phyloP scores from a whole-genome alignment of 164 flowering plant genomes.

The Annona cherimola region DNA sequence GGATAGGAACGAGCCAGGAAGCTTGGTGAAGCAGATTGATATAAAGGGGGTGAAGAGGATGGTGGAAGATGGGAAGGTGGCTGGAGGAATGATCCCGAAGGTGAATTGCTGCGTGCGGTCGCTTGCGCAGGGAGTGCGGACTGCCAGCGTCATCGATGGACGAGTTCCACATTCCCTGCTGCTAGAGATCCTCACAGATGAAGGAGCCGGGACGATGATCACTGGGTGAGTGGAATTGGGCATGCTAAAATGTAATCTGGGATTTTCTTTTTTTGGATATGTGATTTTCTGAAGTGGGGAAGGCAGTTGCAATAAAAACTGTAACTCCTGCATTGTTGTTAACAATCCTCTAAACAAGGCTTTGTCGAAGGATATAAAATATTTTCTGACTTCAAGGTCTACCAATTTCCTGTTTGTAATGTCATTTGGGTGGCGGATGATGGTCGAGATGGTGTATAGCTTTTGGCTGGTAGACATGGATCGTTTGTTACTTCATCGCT shows the following conservation, averaged over 20 bases:
- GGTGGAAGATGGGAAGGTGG: slow-evolving; percentile 74
- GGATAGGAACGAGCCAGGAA: slow-evolving; percentile 49
- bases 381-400: background rate
- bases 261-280: background rate
- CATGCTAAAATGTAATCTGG: background rate
- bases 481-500: too few relatives aligned
- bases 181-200: slow-evolving; percentile 77
- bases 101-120: slow-evolving; percentile 80
- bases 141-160: slow-evolving; percentile 90
- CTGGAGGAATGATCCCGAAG: slow-evolving; percentile 96
- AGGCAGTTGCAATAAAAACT: background rate
- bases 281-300: background rate
- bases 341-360: background rate
- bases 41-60: slow-evolving; percentile 75
- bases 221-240: slow-evolving; percentile 38
- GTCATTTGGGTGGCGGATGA: background rate
- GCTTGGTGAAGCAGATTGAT: slow-evolving; percentile 76
- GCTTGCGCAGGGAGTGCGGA: slow-evolving; percentile 78
- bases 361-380: background rate
- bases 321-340: background rate
- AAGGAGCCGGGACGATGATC: slow-evolving; percentile 96
- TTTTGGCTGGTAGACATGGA: too few relatives aligned
- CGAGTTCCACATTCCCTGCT: slow-evolving; percentile 73
- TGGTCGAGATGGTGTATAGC: too few relatives aligned
- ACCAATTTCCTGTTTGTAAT: background rate